A percentile compares a stretch with the other conserved stretches of the same genome.
Evolutionary conservation across 805 yeast genomes (phyloP).

Genomic region (Saccharomyces kudriavzevii): DNA sequence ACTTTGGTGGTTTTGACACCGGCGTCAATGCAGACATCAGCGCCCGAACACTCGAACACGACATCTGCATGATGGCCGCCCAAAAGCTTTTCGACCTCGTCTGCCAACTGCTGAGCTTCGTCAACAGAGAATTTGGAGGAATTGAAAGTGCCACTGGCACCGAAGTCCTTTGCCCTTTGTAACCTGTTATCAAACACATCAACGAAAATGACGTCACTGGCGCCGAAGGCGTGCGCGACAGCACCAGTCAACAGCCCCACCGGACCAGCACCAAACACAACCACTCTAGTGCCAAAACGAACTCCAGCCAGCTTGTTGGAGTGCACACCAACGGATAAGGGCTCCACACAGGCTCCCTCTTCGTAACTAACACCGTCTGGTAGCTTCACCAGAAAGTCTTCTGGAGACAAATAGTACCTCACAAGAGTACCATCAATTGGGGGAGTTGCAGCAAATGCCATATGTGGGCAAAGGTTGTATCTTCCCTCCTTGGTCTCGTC

Average conservation of each 20-base stretch:
- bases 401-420: conserved; percentile 66
- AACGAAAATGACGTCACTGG: conserved; percentile 49
- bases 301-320: conserved; percentile 57
- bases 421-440: conserved; percentile 76
- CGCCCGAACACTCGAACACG: conserved; percentile 81
- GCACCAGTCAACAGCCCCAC: conserved; percentile 72
- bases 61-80: conserved; percentile 39
- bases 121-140: conserved; percentile 31
- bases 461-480: conserved; percentile 77
- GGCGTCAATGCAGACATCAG: conserved; percentile 61
- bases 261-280: conserved; percentile 85
- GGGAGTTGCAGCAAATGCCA: conserved; percentile 89
- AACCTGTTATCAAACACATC: conserved; percentile 36
- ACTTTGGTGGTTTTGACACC: conserved; percentile 54
- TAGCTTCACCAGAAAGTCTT: conserved; percentile 72
- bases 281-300: conserved; percentile 58
- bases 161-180: conserved; percentile 55
- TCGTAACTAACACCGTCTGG: conserved; percentile 74
- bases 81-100: conserved; percentile 25
- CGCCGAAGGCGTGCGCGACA: conserved; percentile 70
- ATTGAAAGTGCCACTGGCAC: conserved; percentile 56
- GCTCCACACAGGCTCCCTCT: conserved; percentile 85
- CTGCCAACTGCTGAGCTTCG: conserved; percentile 10
- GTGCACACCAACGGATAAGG: conserved; percentile 80
- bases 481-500: conserved; percentile 71